Conservation (phyloP, 805 yeast genomes). For the Saccharomycopsis oosterbeekiorum region DNA sequence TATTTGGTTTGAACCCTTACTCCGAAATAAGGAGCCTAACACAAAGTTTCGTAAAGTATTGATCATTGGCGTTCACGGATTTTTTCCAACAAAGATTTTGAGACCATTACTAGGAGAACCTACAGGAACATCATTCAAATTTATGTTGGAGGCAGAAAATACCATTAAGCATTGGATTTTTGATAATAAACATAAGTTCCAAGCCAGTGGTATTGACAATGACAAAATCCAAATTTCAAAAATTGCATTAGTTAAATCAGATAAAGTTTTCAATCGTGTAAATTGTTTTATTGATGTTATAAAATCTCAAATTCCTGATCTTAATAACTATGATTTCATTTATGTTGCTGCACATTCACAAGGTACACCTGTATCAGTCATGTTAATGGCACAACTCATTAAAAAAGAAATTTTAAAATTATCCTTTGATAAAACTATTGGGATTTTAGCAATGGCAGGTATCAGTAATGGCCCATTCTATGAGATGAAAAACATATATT, state of each 20-base stretch:
- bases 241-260: slow-evolving; percentile 90
- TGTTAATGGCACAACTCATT: slow-evolving; percentile 63
- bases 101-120: slow-evolving; percentile 90
- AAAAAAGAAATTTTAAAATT: slow-evolving; percentile 41
- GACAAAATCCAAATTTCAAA: slow-evolving; percentile 57
- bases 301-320: slow-evolving; percentile 33
- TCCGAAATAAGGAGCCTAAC: slow-evolving; percentile 8
- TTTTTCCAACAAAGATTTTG: slow-evolving; percentile 80
- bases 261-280: slow-evolving; percentile 79
- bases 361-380: slow-evolving; percentile 86
- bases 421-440: slow-evolving; percentile 38
- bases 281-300: slow-evolving; percentile 67
- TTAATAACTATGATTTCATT: slow-evolving; percentile 68
- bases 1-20: background rate
- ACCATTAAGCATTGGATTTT: slow-evolving; percentile 62
- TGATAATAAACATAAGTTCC: slow-evolving; percentile 21
- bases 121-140: slow-evolving; percentile 87
- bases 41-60: slow-evolving; percentile 46
- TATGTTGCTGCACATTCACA: slow-evolving; percentile 93
- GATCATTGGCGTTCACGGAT: slow-evolving; percentile 92
- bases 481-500: slow-evolving; percentile 75
- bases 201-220: slow-evolving; percentile 15
- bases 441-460: slow-evolving; percentile 91
- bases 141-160: slow-evolving; percentile 82
- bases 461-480: slow-evolving; percentile 88